phyloP scores from a whole-genome alignment of 2,329 filamentous ascomycete species.

The Diaporthe nobilis region DNA sequence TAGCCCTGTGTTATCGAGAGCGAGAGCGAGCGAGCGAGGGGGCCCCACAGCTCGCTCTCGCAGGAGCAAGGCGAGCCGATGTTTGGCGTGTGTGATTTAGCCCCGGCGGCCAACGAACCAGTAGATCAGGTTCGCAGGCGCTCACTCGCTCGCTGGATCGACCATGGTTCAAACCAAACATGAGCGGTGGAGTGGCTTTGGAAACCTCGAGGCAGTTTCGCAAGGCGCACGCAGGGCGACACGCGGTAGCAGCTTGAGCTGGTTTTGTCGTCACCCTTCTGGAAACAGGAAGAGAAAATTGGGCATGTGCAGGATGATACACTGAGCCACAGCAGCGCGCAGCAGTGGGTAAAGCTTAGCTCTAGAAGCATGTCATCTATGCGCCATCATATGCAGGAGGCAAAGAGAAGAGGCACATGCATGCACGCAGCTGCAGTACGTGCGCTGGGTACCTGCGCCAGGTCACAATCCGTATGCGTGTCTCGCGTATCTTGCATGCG shows the following conservation, averaged over 20 bases:
- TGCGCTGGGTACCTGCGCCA: neutral
- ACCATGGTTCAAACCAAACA: constrained; percentile 16
- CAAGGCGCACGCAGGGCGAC: neutral
- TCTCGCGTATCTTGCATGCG: constrained; percentile 17
- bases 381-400: neutral
- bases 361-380: neutral
- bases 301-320: constrained; percentile 1
- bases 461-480: constrained; percentile 13
- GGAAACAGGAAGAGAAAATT: constrained; percentile 5
- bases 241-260: neutral
- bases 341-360: neutral
- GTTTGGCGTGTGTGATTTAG: constrained; percentile 18
- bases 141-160: neutral
- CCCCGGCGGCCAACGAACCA: constrained; percentile 8
- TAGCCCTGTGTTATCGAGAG: constrained; percentile 22
- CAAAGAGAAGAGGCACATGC: neutral
- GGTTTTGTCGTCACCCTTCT: neutral
- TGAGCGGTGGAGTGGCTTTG: neutral
- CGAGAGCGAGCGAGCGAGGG: constrained; percentile 6
- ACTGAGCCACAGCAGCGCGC: neutral
- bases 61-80: constrained; percentile 5
- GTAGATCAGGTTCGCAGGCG: constrained; percentile 4
- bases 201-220: constrained; percentile 6
- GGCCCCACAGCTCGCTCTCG: constrained; percentile 15
- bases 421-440: neutral